Conservation (phyloP, 768 basidiomycete genomes). For the Termitomyces sp. region DNA sequence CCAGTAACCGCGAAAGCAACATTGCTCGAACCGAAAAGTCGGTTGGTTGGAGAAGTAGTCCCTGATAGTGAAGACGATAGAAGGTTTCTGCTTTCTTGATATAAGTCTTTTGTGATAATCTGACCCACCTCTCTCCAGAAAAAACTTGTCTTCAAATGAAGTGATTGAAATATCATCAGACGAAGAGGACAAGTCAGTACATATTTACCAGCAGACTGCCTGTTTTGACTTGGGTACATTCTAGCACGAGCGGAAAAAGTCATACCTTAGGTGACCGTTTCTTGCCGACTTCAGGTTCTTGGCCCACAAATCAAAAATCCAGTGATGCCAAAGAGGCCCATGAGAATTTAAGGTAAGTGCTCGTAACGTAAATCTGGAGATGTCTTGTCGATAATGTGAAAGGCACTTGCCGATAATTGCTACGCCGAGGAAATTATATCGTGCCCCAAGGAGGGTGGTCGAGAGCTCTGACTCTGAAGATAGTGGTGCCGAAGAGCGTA, state of each 20-base stretch:
- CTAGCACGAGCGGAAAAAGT: neutral
- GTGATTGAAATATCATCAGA: constrained; percentile 56
- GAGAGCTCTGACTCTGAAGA: constrained; percentile 28
- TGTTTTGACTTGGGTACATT: neutral
- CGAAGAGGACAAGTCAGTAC: constrained; percentile 31
- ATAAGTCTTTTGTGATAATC: neutral
- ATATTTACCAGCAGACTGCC: constrained; percentile 6
- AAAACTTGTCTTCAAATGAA: constrained; percentile 11
- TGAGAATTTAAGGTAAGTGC: neutral
- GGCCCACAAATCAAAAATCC: neutral
- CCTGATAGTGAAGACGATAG: constrained; percentile 46
- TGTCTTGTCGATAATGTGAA: neutral
- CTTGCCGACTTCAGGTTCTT: neutral
- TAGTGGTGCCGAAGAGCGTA: constrained; percentile 18
- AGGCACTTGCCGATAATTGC: neutral
- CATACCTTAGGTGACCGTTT: neutral
- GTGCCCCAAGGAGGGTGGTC: constrained; percentile 23
- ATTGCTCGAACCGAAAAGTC: neutral
- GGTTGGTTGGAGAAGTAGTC: constrained; percentile 25
- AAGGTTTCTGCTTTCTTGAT: constrained; percentile 8
- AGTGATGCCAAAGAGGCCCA: neutral
- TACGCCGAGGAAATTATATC: constrained; percentile 7
- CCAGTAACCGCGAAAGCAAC: neutral
- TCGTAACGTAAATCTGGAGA: neutral
- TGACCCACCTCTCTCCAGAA: neutral